These are phyloP conservation scores for Lasiodiplodia sp. DNA, from an alignment of 2,329 filamentous ascomycete species.

Conservation along the genomic window DNA sequence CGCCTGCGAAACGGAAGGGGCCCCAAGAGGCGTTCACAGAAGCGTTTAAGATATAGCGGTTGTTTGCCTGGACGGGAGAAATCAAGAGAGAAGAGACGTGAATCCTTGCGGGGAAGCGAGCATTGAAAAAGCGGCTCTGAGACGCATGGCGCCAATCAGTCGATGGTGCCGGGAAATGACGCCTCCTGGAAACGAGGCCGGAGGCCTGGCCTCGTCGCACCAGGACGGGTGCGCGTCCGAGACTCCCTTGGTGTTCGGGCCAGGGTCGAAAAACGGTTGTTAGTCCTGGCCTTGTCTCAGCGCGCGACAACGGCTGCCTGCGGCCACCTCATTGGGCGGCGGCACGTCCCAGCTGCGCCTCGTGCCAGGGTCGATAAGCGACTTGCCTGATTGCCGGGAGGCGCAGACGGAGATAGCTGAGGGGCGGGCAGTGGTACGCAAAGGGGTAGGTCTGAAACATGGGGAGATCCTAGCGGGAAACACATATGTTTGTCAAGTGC, in stretches of 20 bases:
- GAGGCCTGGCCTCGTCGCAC: constrained; percentile 7
- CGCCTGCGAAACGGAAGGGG: background rate
- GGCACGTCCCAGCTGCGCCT: background rate
- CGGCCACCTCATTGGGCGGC: too few species aligned
- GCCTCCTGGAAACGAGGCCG: constrained; percentile 23
- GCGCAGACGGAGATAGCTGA: background rate
- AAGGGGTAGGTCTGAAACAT: constrained; percentile 17
- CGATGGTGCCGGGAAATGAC: constrained; percentile 8
- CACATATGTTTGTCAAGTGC: constrained; percentile 10
- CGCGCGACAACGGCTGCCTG: background rate
- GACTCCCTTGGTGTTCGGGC: background rate
- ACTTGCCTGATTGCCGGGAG: background rate
- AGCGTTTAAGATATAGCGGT: background rate
- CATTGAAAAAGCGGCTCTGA: constrained; percentile 10
- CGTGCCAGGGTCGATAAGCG: background rate
- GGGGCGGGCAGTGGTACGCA: background rate
- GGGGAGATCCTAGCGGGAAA: constrained; percentile 17
- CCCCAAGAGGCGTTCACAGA: background rate
- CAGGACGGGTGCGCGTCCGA: constrained; percentile 3
- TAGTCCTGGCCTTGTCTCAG: background rate
- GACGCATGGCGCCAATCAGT: constrained; percentile 9
- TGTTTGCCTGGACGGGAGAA: background rate
- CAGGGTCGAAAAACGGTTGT: background rate
- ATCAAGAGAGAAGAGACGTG: background rate
- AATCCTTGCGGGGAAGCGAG: constrained; percentile 7